A percentile compares a stretch with the other conserved stretches of the same genome.
phyloP scores from a whole-genome alignment of 2,329 filamentous ascomycete species.

The Davidsoniella virescens region DNA sequence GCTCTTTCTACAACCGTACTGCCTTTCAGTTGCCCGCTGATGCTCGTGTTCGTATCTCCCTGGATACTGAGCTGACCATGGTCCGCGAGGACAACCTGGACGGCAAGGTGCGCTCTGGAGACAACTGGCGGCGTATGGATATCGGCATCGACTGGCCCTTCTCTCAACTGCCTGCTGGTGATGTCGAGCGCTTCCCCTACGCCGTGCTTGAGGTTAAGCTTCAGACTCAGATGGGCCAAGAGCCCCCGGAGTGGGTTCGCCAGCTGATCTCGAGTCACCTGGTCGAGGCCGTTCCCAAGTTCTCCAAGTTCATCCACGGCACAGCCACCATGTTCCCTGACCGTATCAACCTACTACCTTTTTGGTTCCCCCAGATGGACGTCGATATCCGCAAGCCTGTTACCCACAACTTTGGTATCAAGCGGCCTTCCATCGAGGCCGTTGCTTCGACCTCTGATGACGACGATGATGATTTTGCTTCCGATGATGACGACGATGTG shows the following conservation, averaged over 20 bases:
- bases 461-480: slow-evolving; percentile 55
- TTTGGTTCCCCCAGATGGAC: slow-evolving; percentile 98
- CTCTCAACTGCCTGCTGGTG: slow-evolving; percentile 66
- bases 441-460: slow-evolving; percentile 55
- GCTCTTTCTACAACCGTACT: slow-evolving; percentile 95
- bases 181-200: slow-evolving; percentile 86
- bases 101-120: slow-evolving; percentile 54
- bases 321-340: slow-evolving; percentile 74
- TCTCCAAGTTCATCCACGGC: slow-evolving; percentile 98
- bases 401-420: slow-evolving; percentile 80
- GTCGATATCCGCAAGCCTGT: slow-evolving; percentile 90
- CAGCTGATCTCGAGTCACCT: slow-evolving; percentile 86
- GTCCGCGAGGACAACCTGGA: slow-evolving; percentile 88
- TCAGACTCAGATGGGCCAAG: slow-evolving; percentile 87
- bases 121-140: slow-evolving; percentile 94
- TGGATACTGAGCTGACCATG: slow-evolving; percentile 94
- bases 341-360: slow-evolving; percentile 78
- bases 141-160: slow-evolving; percentile 96
- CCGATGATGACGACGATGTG: slow-evolving; percentile 40
- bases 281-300: slow-evolving; percentile 97
- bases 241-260: slow-evolving; percentile 90
- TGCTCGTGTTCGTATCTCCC: slow-evolving; percentile 85
- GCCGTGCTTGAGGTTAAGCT: slow-evolving; percentile 94
- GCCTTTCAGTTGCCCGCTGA: slow-evolving; percentile 96
- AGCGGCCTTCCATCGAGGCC: slow-evolving; percentile 45